Percentiles rank a stretch among this genome's conserved stretches.
Conservation (phyloP, 2,329 filamentous ascomycete genomes). For the Nannizziopsis arthrosporioides region DNA sequence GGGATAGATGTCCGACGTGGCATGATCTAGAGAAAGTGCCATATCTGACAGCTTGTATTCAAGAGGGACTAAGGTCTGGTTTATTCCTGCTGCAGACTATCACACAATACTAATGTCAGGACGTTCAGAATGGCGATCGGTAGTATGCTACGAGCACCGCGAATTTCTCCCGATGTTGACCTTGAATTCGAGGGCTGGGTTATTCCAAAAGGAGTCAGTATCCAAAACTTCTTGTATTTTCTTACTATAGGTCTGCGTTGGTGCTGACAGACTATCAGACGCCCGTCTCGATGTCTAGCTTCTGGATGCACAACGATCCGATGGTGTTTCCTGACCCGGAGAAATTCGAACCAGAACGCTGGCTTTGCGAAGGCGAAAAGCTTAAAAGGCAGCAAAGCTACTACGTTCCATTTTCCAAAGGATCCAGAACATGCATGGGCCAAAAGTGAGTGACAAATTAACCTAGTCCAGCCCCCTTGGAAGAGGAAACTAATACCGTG, state of each 20-base stretch:
- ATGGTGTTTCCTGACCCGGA: constrained; percentile 26
- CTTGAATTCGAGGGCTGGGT: not conserved
- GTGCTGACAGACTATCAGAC: not conserved
- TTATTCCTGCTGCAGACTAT: too few species aligned
- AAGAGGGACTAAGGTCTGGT: constrained; percentile 3
- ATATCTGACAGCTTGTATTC: constrained; percentile 4
- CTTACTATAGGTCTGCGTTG: not conserved
- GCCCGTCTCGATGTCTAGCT: constrained; percentile 1
- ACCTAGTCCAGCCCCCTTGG: not conserved
- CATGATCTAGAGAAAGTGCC: constrained; percentile 6
- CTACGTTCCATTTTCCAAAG: constrained; percentile 36
- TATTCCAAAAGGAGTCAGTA: constrained; percentile 5
- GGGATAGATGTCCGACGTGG: not conserved
- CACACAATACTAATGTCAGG: not conserved
- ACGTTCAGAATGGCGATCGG: not conserved
- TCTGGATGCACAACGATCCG: constrained; percentile 1
- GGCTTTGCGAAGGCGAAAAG: constrained; percentile 21
- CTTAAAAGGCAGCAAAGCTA: constrained; percentile 22
- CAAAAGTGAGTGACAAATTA: not conserved
- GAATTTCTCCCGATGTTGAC: constrained; percentile 4
- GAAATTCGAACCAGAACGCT: constrained; percentile 33
- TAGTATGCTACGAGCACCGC: constrained; percentile 3
- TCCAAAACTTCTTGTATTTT: not conserved
- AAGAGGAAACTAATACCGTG: not conserved
- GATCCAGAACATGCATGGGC: constrained; percentile 32